Conservation (phyloP, 1,284 basidiomycete genomes). For the Vanrija pseudolonga region DNA sequence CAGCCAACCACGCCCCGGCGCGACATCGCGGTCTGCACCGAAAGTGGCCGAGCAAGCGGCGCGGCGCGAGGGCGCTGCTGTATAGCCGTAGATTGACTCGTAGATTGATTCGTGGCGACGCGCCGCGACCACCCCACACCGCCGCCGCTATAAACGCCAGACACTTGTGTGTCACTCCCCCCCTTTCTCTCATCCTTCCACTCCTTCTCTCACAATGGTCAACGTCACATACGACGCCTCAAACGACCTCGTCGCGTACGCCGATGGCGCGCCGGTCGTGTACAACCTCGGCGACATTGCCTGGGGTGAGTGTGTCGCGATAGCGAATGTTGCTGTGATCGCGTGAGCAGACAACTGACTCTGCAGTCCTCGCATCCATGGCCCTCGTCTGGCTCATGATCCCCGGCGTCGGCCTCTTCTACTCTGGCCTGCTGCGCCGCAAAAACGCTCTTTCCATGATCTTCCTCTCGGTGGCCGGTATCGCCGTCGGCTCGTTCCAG, state of each 20-base stretch:
- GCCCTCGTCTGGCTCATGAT: constrained; percentile 83
- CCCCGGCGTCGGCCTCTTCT: constrained; percentile 74
- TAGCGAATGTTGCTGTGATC: too few relatives aligned
- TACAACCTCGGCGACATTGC: constrained; percentile 57
- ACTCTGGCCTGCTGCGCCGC: constrained; percentile 72
- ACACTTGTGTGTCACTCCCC: too few relatives aligned
- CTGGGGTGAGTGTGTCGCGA: constrained; percentile 49
- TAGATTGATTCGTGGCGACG: too few relatives aligned
- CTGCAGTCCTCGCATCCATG: constrained; percentile 57
- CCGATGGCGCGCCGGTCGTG: constrained; percentile 45
- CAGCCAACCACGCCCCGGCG: too few relatives aligned
- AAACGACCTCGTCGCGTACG: constrained; percentile 46
- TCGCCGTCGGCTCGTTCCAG: constrained; percentile 63
- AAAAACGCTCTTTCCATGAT: constrained; percentile 95
- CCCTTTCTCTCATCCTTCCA: too few relatives aligned
- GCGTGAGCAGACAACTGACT: background rate
- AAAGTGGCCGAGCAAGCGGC: too few relatives aligned
- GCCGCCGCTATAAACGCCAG: too few relatives aligned
- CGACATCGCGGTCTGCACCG: too few relatives aligned
- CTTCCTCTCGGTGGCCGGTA: constrained; percentile 71
- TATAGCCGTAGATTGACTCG: too few relatives aligned
- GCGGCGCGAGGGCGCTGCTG: too few relatives aligned
- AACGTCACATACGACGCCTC: constrained; percentile 45
- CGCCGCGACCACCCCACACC: too few relatives aligned
- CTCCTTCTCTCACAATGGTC: too few relatives aligned